Conservation (phyloP, 495 filamentous ascomycete genomes). For the Neurospora sp. region DNA sequence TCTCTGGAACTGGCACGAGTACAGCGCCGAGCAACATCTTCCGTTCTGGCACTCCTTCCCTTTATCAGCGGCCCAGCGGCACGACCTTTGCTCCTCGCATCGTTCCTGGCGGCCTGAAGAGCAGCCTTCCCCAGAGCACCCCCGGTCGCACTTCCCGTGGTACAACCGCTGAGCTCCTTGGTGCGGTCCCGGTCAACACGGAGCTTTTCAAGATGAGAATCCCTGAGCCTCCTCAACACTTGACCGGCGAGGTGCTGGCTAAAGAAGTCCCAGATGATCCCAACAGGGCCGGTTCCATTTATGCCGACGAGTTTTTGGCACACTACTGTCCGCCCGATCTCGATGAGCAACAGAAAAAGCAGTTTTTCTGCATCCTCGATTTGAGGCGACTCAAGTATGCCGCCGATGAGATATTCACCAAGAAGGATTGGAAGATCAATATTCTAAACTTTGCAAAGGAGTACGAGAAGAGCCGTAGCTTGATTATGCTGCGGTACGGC, state of each 20-base stretch:
- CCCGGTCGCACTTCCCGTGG: constrained; percentile 21
- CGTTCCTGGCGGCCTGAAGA: constrained; percentile 17
- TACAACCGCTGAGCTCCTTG: constrained; percentile 16
- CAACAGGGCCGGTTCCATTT: constrained; percentile 31
- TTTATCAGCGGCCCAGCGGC: constrained; percentile 18
- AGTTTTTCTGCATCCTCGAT: constrained; percentile 46
- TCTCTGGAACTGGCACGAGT: constrained; percentile 13
- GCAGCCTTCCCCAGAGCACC: constrained; percentile 26
- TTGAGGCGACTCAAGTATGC: constrained; percentile 42
- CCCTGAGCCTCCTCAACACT: constrained; percentile 31
- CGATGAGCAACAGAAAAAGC: constrained; percentile 37
- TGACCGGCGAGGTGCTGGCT: constrained; percentile 36
- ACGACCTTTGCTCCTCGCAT: constrained; percentile 31
- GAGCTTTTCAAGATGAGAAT: constrained; percentile 41
- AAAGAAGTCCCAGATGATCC: constrained; percentile 36
- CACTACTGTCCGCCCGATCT: constrained; percentile 38
- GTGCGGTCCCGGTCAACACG: constrained; percentile 22
- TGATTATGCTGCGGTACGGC: constrained; percentile 43
- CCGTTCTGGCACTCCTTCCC: constrained; percentile 23
- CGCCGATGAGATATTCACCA: constrained; percentile 39
- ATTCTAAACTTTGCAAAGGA: constrained; percentile 43
- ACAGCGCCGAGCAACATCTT: constrained; percentile 29
- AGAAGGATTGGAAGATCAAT: constrained; percentile 45
- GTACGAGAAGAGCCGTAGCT: constrained; percentile 42
- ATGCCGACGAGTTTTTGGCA: constrained; percentile 40